Conservation (phyloP, 2,329 filamentous ascomycete species). For the Byssothecium circinans region DNA sequence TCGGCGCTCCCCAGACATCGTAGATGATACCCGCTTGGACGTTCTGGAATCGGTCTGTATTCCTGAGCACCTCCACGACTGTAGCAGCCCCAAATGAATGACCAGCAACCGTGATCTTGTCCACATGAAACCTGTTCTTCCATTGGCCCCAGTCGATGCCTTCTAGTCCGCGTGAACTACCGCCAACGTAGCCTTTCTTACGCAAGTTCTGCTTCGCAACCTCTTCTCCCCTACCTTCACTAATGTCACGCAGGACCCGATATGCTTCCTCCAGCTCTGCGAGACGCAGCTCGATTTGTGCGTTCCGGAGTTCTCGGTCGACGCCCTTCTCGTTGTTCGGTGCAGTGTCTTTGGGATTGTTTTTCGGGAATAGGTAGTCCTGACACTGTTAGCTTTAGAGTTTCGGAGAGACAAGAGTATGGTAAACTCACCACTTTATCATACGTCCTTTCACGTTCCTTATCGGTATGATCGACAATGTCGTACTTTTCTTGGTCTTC, state of each 20-base stretch:
- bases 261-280: slow-evolving; percentile 68
- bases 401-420: not conserved
- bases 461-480: slow-evolving; percentile 42
- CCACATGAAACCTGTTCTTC: slow-evolving; percentile 58
- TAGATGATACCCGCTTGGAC: slow-evolving; percentile 67
- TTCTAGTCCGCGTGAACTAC: slow-evolving; percentile 60
- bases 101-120: slow-evolving; percentile 63
- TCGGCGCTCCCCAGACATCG: slow-evolving; percentile 63
- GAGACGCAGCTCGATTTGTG: slow-evolving; percentile 64
- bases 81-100: slow-evolving; percentile 71
- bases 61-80: slow-evolving; percentile 61
- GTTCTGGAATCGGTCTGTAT: slow-evolving; percentile 57
- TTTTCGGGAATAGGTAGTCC: slow-evolving; percentile 65
- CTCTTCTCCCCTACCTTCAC: slow-evolving; percentile 55
- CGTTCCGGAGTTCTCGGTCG: slow-evolving; percentile 60
- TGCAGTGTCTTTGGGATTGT: slow-evolving; percentile 50
- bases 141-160: slow-evolving; percentile 61
- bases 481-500: slow-evolving; percentile 29
- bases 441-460: slow-evolving; percentile 45
- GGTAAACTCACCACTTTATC: slow-evolving; percentile 49
- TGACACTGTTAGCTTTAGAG: slow-evolving; percentile 16
- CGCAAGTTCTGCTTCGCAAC: slow-evolving; percentile 59
- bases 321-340: slow-evolving; percentile 62
- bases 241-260: slow-evolving; percentile 58
- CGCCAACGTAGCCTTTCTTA: slow-evolving; percentile 59